Evolutionary conservation across 257 asterid species (phyloP).

Genomic region (Scutellaria minor): DNA sequence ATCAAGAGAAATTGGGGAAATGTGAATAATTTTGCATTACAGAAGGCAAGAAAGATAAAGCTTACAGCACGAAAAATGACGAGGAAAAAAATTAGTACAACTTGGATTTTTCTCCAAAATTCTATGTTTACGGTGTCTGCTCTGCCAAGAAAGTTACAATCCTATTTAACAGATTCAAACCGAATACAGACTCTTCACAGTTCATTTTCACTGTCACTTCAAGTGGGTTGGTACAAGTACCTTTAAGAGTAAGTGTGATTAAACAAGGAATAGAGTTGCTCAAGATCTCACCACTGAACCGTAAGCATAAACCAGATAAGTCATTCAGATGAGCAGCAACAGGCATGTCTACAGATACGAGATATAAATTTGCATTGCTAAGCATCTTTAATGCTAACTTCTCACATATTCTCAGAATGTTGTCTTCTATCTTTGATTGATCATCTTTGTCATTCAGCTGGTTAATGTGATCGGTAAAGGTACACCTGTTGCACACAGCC

Average conservation of each 20-base stretch:
- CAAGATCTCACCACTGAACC: constrained; percentile 87
- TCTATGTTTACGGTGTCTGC: constrained; percentile 43
- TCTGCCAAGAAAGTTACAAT: constrained; percentile 79
- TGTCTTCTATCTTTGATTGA: constrained; percentile 59
- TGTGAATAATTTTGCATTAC: constrained; percentile 16
- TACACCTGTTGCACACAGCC: constrained; percentile 64
- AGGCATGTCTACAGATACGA: constrained; percentile 91
- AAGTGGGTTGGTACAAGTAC: constrained; percentile 76
- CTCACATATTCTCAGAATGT: constrained; percentile 74
- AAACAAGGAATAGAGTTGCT: constrained; percentile 77
- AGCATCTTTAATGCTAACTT: constrained; percentile 82
- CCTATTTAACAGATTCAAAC: constrained; percentile 86
- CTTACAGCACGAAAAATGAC: constrained; percentile 26
- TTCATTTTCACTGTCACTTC: constrained; percentile 72
- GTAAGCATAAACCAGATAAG: constrained; percentile 74
- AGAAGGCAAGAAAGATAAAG: constrained; percentile 27
- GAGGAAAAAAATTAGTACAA: constrained; percentile 22
- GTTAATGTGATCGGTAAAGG: constrained; percentile 71
- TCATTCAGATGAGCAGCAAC: constrained; percentile 82
- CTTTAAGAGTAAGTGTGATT: constrained; percentile 72
- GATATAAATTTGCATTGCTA: constrained; percentile 75
- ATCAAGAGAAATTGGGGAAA: constrained; percentile 25
- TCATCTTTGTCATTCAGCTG: constrained; percentile 55
- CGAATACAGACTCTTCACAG: constrained; percentile 96
- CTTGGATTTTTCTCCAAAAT: constrained; percentile 33